phyloP scores from a whole-genome alignment of 192 early-diverging fungal genomes.

The Backusella circina region DNA sequence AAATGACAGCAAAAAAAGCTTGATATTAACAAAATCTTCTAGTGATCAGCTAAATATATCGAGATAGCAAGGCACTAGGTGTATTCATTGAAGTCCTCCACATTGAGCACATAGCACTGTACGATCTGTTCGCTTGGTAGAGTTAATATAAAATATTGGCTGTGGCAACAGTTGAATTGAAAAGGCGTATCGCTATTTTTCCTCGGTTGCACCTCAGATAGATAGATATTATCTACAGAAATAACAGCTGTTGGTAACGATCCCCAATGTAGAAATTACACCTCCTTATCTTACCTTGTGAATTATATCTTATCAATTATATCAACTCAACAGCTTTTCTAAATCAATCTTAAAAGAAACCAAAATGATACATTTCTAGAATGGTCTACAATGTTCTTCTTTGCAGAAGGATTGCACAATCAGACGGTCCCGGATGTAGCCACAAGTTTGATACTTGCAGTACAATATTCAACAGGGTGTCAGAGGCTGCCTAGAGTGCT shows the following conservation, averaged over 20 bases:
- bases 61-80: not conserved
- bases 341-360: too few relatives aligned
- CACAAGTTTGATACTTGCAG: too few relatives aligned
- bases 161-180: not conserved
- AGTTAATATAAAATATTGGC: not conserved
- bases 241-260: not conserved
- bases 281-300: not conserved
- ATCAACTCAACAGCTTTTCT: too few relatives aligned
- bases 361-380: too few relatives aligned
- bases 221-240: not conserved
- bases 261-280: not conserved
- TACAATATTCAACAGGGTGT: too few relatives aligned
- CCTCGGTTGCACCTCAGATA: not conserved
- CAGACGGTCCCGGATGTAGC: too few relatives aligned
- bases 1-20: not conserved
- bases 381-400: too few relatives aligned
- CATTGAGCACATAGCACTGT: not conserved
- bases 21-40: not conserved
- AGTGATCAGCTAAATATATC: not conserved
- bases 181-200: not conserved
- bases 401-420: too few relatives aligned
- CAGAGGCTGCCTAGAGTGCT: too few relatives aligned
- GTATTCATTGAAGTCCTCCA: not conserved
- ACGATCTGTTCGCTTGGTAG: not conserved
- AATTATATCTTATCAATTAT: not conserved